These are phyloP conservation scores for Musa acuminata DNA, from an alignment of 176 grass and related monocot genomes.

Conservation along the genomic window DNA sequence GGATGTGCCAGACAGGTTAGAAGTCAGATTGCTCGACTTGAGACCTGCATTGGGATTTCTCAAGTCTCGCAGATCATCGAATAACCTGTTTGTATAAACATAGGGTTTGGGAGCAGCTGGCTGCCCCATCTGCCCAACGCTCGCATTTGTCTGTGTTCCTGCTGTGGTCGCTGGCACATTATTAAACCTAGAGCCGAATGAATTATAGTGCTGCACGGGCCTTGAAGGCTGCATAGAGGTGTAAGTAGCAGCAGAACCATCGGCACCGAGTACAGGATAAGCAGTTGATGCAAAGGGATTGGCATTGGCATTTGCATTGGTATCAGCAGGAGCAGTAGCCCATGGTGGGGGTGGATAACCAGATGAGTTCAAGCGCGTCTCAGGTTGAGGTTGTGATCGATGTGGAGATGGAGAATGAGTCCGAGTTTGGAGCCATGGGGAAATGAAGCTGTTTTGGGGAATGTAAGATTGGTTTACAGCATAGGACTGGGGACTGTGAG, in stretches of 20 bases:
- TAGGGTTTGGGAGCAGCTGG: conserved; percentile 43
- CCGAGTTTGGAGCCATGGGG: conserved; percentile 39
- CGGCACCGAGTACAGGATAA: not conserved
- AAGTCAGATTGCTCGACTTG: conserved; percentile 9
- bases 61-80: conserved; percentile 49
- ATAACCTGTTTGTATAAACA: conserved; percentile 61
- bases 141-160: conserved; percentile 23
- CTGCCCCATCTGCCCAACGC: conserved; percentile 19
- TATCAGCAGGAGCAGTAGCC: conserved; percentile 30
- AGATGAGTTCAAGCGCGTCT: conserved; percentile 16
- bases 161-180: not conserved
- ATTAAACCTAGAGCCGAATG: conserved; percentile 24
- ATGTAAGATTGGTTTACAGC: conserved; percentile 26
- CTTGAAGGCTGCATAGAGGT: conserved; percentile 22
- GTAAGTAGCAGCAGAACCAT: conserved; percentile 4
- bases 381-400: conserved; percentile 11
- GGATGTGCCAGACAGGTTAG: conserved; percentile 12
- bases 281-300: conserved; percentile 32
- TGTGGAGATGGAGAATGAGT: conserved; percentile 13
- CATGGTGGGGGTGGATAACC: conserved; percentile 65
- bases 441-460: conserved; percentile 22
- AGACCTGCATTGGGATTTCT: conserved; percentile 56
- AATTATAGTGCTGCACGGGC: conserved; percentile 29
- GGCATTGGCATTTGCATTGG: conserved; percentile 16
- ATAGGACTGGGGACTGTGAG: conserved; percentile 13